Evolutionary conservation across 2,329 filamentous ascomycete species (phyloP).

Genomic region (Chaetomium olivaceum): DNA sequence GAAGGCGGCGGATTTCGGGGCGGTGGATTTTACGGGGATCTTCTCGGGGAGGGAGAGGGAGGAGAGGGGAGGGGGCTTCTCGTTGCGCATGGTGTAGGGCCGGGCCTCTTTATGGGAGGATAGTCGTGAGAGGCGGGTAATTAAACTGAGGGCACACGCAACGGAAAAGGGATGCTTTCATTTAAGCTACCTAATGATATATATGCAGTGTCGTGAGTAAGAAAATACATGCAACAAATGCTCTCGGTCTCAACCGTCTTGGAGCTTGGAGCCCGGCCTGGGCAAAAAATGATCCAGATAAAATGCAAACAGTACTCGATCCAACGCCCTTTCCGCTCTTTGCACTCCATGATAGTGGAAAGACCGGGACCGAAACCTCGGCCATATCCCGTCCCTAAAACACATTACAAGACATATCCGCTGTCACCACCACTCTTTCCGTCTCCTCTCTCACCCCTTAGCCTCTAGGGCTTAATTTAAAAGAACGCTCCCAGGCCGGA

Average conservation of each 20-base stretch:
- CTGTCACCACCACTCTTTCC: background rate
- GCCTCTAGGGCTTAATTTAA: constrained; percentile 26
- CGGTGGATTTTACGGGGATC: constrained; percentile 68
- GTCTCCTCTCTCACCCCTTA: background rate
- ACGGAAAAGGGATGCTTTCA: constrained; percentile 18
- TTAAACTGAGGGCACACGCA: too few species aligned
- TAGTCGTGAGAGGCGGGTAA: too few species aligned
- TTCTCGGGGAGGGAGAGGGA: constrained; percentile 67
- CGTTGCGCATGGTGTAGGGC: constrained; percentile 59
- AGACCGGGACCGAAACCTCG: background rate
- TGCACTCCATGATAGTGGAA: constrained; percentile 10
- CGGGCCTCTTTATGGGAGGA: too few species aligned
- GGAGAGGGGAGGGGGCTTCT: constrained; percentile 65
- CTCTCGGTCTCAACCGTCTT: background rate
- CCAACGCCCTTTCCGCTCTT: constrained; percentile 20
- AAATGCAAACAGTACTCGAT: constrained; percentile 13
- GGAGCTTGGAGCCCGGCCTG: constrained; percentile 4
- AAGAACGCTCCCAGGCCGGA: constrained; percentile 45
- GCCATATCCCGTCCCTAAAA: constrained; percentile 3
- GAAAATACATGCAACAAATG: constrained; percentile 15
- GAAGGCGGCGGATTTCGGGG: constrained; percentile 56
- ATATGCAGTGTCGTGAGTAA: constrained; percentile 24
- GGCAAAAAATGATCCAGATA: constrained; percentile 5
- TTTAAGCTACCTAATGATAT: constrained; percentile 27
- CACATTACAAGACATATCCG: constrained; percentile 27